phyloP scores from a whole-genome alignment of 345 rosid species.

The Reutealis trisperma region DNA sequence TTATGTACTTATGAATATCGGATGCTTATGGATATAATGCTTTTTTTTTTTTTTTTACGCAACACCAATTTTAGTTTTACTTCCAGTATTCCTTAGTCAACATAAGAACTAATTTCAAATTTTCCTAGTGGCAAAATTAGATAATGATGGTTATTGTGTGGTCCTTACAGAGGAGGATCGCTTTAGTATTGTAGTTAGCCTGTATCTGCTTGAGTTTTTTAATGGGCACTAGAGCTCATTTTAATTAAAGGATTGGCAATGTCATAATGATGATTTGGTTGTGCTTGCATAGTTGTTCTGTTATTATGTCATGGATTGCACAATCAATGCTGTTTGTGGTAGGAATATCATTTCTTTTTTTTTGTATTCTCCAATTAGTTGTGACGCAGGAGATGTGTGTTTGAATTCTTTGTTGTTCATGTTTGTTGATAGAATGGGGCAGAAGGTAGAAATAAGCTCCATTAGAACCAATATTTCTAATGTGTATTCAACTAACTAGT shows the following conservation, averaged over 20 bases:
- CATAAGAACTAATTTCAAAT: too few relatives aligned
- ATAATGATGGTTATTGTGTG: not conserved
- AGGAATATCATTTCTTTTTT: not conserved
- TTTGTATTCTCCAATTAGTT: not conserved
- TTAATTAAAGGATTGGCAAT: not conserved
- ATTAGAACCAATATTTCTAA: not conserved
- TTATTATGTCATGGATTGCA: not conserved
- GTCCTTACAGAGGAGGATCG: not conserved
- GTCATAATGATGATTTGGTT: not conserved
- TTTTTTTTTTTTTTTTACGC: not conserved
- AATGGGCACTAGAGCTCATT: not conserved
- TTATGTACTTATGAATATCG: not conserved
- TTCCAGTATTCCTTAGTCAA: not conserved
- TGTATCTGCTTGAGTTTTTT: not conserved
- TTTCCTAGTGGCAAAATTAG: not conserved
- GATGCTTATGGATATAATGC: not conserved
- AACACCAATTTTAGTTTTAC: not conserved
- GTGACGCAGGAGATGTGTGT: not conserved
- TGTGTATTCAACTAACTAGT: not conserved
- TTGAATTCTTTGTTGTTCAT: not conserved
- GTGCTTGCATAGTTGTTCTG: not conserved
- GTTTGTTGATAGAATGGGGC: not conserved
- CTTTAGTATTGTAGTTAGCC: not conserved
- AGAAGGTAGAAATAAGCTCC: not conserved
- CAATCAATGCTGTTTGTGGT: not conserved